Evolutionary conservation across 148 eudicot genomes (phyloP).

Genomic region (Silene latifolia): DNA sequence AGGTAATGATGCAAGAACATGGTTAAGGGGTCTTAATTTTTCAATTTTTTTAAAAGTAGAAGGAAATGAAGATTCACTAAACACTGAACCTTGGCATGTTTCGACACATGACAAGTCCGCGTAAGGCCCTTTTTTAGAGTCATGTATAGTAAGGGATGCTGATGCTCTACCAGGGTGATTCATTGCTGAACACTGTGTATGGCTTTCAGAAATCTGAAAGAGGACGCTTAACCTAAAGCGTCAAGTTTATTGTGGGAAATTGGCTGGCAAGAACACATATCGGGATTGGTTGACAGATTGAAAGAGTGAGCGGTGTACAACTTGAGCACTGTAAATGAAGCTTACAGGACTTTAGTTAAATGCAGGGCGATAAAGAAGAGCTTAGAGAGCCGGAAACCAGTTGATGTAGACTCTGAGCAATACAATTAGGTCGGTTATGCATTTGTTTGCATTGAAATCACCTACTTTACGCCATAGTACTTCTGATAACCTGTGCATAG

Average conservation of each 20-base stretch:
- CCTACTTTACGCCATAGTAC: not conserved
- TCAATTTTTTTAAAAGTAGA: constrained; percentile 20
- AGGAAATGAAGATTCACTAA: constrained; percentile 24
- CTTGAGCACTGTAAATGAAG: no score
- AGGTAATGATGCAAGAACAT: not conserved
- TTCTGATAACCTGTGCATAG: not conserved
- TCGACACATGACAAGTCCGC: constrained; percentile 11
- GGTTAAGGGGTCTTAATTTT: constrained; percentile 13
- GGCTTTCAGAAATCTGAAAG: not conserved
- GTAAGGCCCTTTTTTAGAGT: constrained; percentile 25
- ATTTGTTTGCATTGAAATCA: not conserved
- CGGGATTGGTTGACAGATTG: no score
- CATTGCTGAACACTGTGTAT: constrained; percentile 11
- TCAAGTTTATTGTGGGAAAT: no score
- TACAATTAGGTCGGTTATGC: not conserved
- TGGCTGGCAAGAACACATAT: no score
- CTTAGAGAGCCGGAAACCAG: not conserved
- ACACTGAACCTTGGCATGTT: constrained; percentile 20
- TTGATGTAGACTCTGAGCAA: no score
- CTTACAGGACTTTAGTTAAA: no score
- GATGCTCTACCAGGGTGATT: constrained; percentile 20
- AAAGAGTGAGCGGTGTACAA: no score
- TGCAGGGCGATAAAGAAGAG: not conserved
- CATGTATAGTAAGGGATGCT: constrained; percentile 10
- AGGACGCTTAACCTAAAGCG: no score